Conservation (phyloP, 1,284 basidiomycete species). For the Ganoderma meredithae region DNA sequence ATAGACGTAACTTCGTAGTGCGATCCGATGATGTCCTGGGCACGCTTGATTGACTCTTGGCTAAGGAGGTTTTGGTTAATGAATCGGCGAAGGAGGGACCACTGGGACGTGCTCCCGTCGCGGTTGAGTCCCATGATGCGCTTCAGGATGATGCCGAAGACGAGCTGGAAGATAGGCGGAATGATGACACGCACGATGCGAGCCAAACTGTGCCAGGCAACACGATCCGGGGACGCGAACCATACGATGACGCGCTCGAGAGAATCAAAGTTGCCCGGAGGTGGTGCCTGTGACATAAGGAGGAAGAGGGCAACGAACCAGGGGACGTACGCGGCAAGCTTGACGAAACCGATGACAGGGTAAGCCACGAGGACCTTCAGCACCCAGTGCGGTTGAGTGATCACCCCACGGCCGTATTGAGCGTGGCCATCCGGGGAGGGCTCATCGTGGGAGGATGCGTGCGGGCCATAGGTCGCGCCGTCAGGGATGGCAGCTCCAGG, state of each 20-base stretch:
- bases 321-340: slow-evolving; percentile 47
- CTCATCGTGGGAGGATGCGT: slow-evolving; percentile 50
- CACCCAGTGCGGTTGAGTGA: slow-evolving; percentile 41
- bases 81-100: slow-evolving; percentile 46
- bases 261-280: slow-evolving; percentile 41
- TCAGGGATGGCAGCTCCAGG: slow-evolving; percentile 49
- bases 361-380: slow-evolving; percentile 47
- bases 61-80: slow-evolving; percentile 49
- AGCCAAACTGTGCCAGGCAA: slow-evolving; percentile 49
- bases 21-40: slow-evolving; percentile 50
- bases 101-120: slow-evolving; percentile 42
- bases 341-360: slow-evolving; percentile 47
- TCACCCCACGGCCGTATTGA: slow-evolving; percentile 47
- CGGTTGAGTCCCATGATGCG: slow-evolving; percentile 49
- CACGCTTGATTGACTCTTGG: slow-evolving; percentile 43
- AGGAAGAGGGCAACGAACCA: slow-evolving; percentile 49
- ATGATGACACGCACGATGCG: slow-evolving; percentile 48
- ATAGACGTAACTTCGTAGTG: slow-evolving; percentile 53
- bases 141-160: slow-evolving; percentile 50
- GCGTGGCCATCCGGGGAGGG: slow-evolving; percentile 47
- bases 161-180: slow-evolving; percentile 48
- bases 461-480: slow-evolving; percentile 51
- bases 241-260: slow-evolving; percentile 51
- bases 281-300: slow-evolving; percentile 42
- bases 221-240: slow-evolving; percentile 50